Evolutionary conservation across 768 basidiomycete genomes (phyloP).

Genomic region (Calocera cornea): DNA sequence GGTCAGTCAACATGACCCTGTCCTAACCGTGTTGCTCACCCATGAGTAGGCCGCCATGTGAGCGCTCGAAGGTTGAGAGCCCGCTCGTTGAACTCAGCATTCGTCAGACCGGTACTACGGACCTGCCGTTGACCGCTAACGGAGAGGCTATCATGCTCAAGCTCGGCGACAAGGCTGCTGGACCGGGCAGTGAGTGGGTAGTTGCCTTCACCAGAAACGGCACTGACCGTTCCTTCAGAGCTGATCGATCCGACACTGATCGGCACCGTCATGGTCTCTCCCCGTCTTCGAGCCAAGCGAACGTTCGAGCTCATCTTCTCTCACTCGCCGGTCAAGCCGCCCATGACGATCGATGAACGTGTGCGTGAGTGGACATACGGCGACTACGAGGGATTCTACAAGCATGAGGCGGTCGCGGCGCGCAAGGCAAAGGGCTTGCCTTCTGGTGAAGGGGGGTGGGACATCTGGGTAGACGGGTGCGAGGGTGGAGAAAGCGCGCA

Average conservation of each 20-base stretch:
- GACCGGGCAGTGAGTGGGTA: not conserved
- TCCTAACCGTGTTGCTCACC: not conserved
- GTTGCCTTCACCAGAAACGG: not conserved
- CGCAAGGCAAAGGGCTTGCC: not conserved
- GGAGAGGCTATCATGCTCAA: not conserved
- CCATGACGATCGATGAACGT: not conserved
- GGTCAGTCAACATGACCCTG: not conserved
- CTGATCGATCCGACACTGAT: not conserved
- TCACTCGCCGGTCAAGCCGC: not conserved
- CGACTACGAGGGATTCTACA: not conserved
- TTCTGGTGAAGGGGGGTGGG: not conserved
- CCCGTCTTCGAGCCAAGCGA: not conserved
- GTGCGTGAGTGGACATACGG: slow-evolving; percentile 1
- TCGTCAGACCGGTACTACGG: not conserved
- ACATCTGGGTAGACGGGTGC: slow-evolving; percentile 1
- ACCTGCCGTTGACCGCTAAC: not conserved
- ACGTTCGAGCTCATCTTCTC: not conserved
- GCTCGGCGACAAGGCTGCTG: not conserved
- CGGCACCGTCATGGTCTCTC: not conserved
- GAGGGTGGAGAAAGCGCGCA: not conserved
- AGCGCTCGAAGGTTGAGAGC: not conserved
- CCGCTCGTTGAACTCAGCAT: not conserved
- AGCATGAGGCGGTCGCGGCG: not conserved
- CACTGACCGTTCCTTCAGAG: not conserved
- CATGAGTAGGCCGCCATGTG: not conserved